Evolutionary conservation across 257 asterid genomes (phyloP), one percentile per base, ranked within the genome.

Genomic region (Lycium barbarum): DNA sequence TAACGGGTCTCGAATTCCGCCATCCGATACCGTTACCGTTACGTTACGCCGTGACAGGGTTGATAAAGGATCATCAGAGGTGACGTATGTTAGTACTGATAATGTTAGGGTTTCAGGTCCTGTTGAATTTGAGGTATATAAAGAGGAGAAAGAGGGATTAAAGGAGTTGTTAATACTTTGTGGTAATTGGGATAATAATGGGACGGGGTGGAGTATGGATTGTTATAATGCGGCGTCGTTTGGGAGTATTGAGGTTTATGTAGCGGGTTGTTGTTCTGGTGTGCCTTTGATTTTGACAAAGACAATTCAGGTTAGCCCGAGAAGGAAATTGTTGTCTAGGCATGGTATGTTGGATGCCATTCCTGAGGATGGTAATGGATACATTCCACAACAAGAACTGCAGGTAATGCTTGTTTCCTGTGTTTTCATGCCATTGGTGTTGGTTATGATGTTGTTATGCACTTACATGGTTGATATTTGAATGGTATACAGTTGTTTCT

Each of bases 151-250:
- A 84, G 89, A 86, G 82, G 89, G 17, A 18, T 4, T 26, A 10
- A 63, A 87, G 87, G 95, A 90, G 85, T 87, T 93, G 85, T 87
- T 93, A 90, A 88, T 95, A 74, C 90, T 94, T 2, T 94, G 97
- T 66, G 98, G 88, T 3, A 66, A 87, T 45, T 93, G 96, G 94
- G 86, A 86, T 43, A 72, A 86, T 43, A 86, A 82, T 59, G 84
- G 65, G 80, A 90, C 89, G 20, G 98, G 96, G 62, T 93, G 98
- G 97, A 88, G 92, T 74, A 86, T 95, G 92, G 95, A 95, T 88
- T 95, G 97, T 88, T 93, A 87, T 53, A 88, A 88, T 63, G 92
- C 93, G n/a, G 88, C 84, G 10, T 84, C 91, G 4, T 74, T 92
- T 61, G 85, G 89, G 1, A 90, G 88, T 55, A 87, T 93, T 79